phyloP scores from a whole-genome alignment of 2,329 filamentous ascomycete genomes.

The Diaporthe longicolla region DNA sequence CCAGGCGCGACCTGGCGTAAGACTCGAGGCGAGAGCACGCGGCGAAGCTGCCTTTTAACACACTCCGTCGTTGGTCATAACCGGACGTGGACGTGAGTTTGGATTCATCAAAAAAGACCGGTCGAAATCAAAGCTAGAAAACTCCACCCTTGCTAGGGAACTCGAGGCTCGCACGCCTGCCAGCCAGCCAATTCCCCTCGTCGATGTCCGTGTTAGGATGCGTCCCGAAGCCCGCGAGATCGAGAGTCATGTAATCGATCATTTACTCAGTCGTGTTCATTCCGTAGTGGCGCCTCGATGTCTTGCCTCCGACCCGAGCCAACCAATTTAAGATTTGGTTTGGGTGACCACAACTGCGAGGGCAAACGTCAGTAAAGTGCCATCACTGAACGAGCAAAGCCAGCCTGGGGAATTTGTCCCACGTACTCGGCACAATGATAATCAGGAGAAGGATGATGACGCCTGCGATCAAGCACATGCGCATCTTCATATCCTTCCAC shows the following conservation, averaged over 20 bases:
- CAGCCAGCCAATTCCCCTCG: constrained; percentile 27
- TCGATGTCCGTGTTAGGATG: constrained; percentile 9
- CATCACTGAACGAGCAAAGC: not conserved
- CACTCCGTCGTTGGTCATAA: constrained; percentile 48
- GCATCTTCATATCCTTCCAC: constrained; percentile 99
- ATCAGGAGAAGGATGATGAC: constrained; percentile 92
- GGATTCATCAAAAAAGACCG: constrained; percentile 37
- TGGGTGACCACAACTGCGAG: constrained; percentile 44
- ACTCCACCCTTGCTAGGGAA: constrained; percentile 27
- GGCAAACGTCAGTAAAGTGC: not conserved
- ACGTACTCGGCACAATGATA: constrained; percentile 94
- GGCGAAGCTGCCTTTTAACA: constrained; percentile 43
- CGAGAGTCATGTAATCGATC: constrained; percentile 29
- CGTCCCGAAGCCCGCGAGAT: constrained; percentile 33
- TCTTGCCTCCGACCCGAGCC: not conserved
- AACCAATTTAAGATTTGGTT: constrained; percentile 18
- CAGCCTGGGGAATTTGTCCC: constrained; percentile 18
- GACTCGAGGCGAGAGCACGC: constrained; percentile 53
- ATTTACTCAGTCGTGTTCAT: constrained; percentile 36
- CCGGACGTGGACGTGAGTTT: constrained; percentile 34
- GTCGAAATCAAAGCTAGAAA: constrained; percentile 40
- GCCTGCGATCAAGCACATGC: constrained; percentile 92
- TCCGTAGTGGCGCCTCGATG: constrained; percentile 31
- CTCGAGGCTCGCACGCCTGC: constrained; percentile 34
- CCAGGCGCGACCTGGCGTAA: constrained; percentile 49